Percentiles rank a stretch among this genome's conserved stretches.
Evolutionary conservation across 2,329 filamentous ascomycete genomes (phyloP).

Genomic region (Aphanocladium album): DNA sequence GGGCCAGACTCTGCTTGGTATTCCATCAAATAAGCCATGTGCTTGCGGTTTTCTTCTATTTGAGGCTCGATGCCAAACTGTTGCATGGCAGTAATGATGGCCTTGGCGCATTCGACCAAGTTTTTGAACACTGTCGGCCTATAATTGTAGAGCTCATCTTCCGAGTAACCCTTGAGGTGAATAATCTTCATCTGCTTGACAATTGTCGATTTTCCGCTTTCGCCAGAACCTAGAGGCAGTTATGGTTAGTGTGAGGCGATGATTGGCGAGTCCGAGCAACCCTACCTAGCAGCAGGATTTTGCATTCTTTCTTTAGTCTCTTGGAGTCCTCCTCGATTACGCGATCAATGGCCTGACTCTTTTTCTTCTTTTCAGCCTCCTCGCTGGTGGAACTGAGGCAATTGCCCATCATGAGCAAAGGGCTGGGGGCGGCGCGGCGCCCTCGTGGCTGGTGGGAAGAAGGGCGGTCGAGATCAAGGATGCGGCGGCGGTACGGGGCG

Average conservation of each 20-base stretch:
- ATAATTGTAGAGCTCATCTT: constrained; percentile 90
- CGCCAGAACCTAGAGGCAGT: constrained; percentile 70
- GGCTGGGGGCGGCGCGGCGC: constrained; percentile 6
- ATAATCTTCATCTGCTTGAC: constrained; percentile 99
- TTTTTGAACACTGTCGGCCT: constrained; percentile 98
- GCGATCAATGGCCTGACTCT: constrained; percentile 92
- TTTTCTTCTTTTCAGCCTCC: constrained; percentile 89
- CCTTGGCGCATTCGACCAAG: constrained; percentile 91
- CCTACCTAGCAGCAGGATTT: constrained; percentile 90
- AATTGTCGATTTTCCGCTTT: constrained; percentile 98
- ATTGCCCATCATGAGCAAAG: constrained; percentile 66
- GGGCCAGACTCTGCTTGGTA: constrained; percentile 90
- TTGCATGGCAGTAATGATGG: constrained; percentile 83
- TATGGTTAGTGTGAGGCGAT: constrained; percentile 16
- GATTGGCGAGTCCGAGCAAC: constrained; percentile 9
- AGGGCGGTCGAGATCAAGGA: background rate
- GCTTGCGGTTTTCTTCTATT: constrained; percentile 64
- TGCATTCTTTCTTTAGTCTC: constrained; percentile 93
- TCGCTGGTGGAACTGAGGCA: constrained; percentile 88
- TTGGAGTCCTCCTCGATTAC: constrained; percentile 91
- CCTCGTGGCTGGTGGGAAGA: background rate
- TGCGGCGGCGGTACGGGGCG: background rate
- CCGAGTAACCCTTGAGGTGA: constrained; percentile 93
- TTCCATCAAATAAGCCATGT: constrained; percentile 74
- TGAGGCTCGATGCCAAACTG: constrained; percentile 83